These are phyloP conservation scores for Vitis riparia DNA, from an alignment of 164 flowering plant genomes.

Conservation along the genomic window DNA sequence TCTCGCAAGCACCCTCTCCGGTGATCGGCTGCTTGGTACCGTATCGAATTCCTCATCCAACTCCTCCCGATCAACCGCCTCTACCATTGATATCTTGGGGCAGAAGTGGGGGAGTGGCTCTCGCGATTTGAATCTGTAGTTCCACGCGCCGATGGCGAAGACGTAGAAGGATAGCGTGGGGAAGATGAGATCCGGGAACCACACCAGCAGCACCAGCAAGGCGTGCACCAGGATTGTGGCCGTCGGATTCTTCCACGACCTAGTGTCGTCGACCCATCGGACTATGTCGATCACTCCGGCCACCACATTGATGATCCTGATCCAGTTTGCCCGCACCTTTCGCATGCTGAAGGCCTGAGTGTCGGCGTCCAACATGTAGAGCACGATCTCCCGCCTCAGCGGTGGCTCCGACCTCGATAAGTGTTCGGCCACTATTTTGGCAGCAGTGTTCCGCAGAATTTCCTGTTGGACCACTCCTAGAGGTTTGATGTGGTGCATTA, in stretches of 20 bases:
- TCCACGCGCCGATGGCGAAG: conserved; percentile 74
- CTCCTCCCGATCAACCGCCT: conserved; percentile 62
- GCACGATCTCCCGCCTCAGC: conserved; percentile 63
- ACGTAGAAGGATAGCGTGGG: conserved; percentile 71
- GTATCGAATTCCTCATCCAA: conserved; percentile 88
- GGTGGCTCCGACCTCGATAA: conserved; percentile 86
- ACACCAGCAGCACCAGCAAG: conserved; percentile 68
- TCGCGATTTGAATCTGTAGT: conserved; percentile 52
- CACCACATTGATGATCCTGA: conserved; percentile 53
- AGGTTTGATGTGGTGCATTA: conserved; percentile 85
- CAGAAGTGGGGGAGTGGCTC: conserved; percentile 47
- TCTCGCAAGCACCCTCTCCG: conserved; percentile 53
- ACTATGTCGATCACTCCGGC: conserved; percentile 48
- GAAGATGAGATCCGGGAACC: conserved; percentile 78
- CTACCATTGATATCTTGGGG: conserved; percentile 58
- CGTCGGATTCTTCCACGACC: conserved; percentile 82
- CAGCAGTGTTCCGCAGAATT: conserved; percentile 41
- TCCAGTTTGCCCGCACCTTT: conserved; percentile 78
- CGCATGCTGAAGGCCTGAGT: conserved; percentile 75
- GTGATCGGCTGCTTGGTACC: conserved; percentile 51
- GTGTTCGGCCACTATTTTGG: conserved; percentile 54
- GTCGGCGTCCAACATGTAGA: conserved; percentile 74
- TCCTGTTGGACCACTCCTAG: conserved; percentile 68
- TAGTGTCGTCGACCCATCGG: conserved; percentile 69
- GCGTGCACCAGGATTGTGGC: conserved; percentile 76